Base-by-base conservation (phyloP, 2,329 filamentous ascomycete species). In the Monosporascus cannonballus region DNA sequence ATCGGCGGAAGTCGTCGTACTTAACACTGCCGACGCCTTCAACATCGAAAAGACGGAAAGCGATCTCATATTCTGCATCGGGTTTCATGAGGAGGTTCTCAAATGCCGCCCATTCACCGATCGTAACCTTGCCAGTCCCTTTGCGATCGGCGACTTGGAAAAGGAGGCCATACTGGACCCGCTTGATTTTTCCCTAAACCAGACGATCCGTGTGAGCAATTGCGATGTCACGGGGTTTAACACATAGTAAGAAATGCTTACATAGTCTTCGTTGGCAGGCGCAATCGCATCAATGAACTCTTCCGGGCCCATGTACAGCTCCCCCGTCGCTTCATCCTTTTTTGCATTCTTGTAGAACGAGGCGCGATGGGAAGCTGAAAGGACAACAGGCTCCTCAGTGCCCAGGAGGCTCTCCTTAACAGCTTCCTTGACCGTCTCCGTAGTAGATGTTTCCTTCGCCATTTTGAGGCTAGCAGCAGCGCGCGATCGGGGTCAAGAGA, bases 31-130 rank as follows among this genome's bases (percentile, higher is more conserved):
- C 94, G 20, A 84, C 88, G 56, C 89, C 83, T 49, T 93, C 85
- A 63, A 90, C 80, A 67, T 97, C 93, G 73, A 99, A 99, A 51
- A 99, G 81, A 64, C 94, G 89, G 76, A 97, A 99, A 17, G 94
- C 93, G 64, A 99, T 96, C 72, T 97, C 92, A 74, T 99, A 99
- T 75, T 99, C 94, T 70, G 94, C 94, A 67, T 97, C 94, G 56
- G 94, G 89, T 74, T 96, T 97, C 61, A 81, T 80, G 54, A 99
- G 85, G 58, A 99, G 82, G 76, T 96, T 95, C 75, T 96, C 90
- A 72, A 97, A 99, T 59, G 88, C 87, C 47, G 82, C 85, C 91
- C 93, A 99, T 74, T 99, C 94, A 55, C 84, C 77, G 51, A 97
- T 75, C 62, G 76, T 88, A 61, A 99, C 78, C 62, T 81, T 85